Evolutionary conservation across 257 asterid species (phyloP), one percentile per base, ranked within the genome.

Genomic region (Schizonepeta tenuifolia): DNA sequence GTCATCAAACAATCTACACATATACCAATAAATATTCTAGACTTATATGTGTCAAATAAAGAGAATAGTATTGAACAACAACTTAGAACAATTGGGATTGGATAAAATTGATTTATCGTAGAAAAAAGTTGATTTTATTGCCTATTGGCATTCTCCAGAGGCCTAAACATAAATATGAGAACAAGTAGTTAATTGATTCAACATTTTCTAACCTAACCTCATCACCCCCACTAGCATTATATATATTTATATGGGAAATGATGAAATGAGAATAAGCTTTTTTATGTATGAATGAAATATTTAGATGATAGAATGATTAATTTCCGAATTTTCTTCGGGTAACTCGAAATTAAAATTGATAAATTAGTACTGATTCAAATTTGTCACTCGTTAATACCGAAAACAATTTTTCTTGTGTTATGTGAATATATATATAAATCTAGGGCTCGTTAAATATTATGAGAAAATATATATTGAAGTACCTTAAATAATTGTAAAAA

Each of bases 141-240:
- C 74, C 86, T 80, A 69, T 55, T 83, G 79, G 86, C 47, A 75
- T 72, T 83, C 85, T 69, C 78, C 13, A 78, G 66, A 74, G 75
- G 80, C 67, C 81, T 75, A 53, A 72, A 35, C 18, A 5, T 66
- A 63, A n/a, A 69, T 38, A 10, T 31, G 51, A 21, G 43, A 66
- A 22, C 79, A 75, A 58, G 18, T 47, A 58, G 65, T 36, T 10
- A 59, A 55, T 44, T 66, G 20, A 41, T 24, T 51, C 62, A 13
- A 50, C 21, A 22, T 49, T 50, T 46, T 17, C 41, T 6, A 55
- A 24, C 56, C 66, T 40, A 11, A 55, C 74, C 65, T 33, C 57
- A 54, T 33, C 57, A 54, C 67, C 67, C 55, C 46, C 46, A 15
- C 17, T 14, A 13, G 17, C 24, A 44, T 14, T 40, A 15, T 62